Percentiles rank a stretch among this genome's conserved stretches.
Evolutionary conservation across 2,329 filamentous ascomycete species (phyloP).

Genomic region (Calcarisporium arbuscula): DNA sequence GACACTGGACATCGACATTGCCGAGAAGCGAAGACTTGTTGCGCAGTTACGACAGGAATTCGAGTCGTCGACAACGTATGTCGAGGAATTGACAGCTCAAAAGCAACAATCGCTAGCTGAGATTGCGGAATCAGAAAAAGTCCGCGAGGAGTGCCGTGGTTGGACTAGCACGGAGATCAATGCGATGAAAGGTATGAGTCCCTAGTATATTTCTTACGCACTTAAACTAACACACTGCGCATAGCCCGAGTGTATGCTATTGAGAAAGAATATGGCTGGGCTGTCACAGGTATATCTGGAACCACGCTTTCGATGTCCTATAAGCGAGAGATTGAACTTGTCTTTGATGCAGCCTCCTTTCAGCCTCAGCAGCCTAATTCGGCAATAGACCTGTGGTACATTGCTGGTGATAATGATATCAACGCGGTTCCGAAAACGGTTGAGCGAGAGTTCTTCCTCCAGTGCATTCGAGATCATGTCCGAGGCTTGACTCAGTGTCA

Average conservation of each 20-base stretch:
- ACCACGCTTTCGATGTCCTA: slow-evolving; percentile 68
- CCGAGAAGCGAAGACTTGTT: slow-evolving; percentile 61
- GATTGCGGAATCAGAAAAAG: slow-evolving; percentile 74
- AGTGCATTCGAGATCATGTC: slow-evolving; percentile 63
- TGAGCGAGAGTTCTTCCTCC: slow-evolving; percentile 70
- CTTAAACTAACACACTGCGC: slow-evolving; percentile 18
- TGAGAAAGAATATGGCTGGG: slow-evolving; percentile 65
- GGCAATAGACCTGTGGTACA: slow-evolving; percentile 64
- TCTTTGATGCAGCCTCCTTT: slow-evolving; percentile 63
- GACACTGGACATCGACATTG: slow-evolving; percentile 60
- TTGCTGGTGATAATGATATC: slow-evolving; percentile 51
- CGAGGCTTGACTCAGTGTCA: slow-evolving; percentile 53
- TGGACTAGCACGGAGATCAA: slow-evolving; percentile 81
- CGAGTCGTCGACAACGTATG: slow-evolving; percentile 57
- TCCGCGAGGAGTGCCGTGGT: slow-evolving; percentile 82
- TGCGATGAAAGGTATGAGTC: slow-evolving; percentile 60
- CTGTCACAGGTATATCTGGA: slow-evolving; percentile 57
- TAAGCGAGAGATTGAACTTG: slow-evolving; percentile 63
- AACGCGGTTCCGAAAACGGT: slow-evolving; percentile 50
- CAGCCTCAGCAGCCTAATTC: slow-evolving; percentile 37
- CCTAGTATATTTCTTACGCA: background rate
- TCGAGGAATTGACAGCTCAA: slow-evolving; percentile 56
- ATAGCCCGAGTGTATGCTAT: slow-evolving; percentile 59
- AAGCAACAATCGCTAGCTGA: slow-evolving; percentile 66
- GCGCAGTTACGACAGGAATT: slow-evolving; percentile 61